These are phyloP conservation scores for Brassica nigra DNA, from an alignment of 345 rosid genomes.

Conservation along the genomic window DNA sequence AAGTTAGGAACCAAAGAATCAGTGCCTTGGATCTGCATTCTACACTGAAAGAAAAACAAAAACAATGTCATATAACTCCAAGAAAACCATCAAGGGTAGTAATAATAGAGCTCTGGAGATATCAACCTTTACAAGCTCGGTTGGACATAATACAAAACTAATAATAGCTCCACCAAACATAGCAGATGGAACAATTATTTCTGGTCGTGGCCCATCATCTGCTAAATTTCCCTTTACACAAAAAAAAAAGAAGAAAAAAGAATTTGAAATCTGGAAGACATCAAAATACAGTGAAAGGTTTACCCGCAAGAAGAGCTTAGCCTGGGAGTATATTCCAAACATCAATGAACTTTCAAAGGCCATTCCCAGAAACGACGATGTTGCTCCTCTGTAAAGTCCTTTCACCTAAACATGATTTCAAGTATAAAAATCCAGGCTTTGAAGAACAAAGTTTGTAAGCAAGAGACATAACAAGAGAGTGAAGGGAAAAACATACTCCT, in stretches of 20 bases:
- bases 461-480: slow-evolving; percentile 13
- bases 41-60: slow-evolving; percentile 65
- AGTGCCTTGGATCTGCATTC: slow-evolving; percentile 97
- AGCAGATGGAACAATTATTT: slow-evolving; percentile 85
- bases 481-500: slow-evolving; percentile 56
- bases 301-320: slow-evolving; percentile 77
- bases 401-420: slow-evolving; percentile 54
- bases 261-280: not conserved
- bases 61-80: slow-evolving; percentile 38
- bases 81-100: slow-evolving; percentile 42
- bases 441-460: not conserved
- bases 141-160: slow-evolving; percentile 84
- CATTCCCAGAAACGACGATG: slow-evolving; percentile 86
- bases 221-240: slow-evolving; percentile 55
- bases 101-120: slow-evolving; percentile 44
- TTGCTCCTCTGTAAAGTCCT: slow-evolving; percentile 91
- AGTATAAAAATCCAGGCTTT: slow-evolving; percentile 12
- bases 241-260: not conserved
- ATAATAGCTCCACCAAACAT: slow-evolving; percentile 87
- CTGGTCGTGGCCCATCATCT: slow-evolving; percentile 57
- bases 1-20: slow-evolving; percentile 68
- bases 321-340: slow-evolving; percentile 92
- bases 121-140: slow-evolving; percentile 83
- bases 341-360: slow-evolving; percentile 90
- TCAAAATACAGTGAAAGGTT: not conserved